Evolutionary conservation across 805 yeast species (phyloP), one percentile per base, ranked within the genome.

Genomic region (Myxozyma neotropica): DNA sequence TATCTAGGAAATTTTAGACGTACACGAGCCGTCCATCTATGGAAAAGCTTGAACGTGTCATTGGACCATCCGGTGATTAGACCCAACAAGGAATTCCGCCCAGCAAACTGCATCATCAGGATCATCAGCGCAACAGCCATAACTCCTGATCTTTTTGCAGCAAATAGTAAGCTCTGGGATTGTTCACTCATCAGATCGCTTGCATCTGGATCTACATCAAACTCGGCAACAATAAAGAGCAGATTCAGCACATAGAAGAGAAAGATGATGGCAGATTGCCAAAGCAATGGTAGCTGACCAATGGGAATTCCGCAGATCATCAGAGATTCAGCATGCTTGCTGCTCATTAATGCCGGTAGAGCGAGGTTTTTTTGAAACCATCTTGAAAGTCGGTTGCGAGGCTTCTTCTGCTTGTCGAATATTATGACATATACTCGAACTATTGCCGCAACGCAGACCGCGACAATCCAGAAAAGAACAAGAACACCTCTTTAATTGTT

Each of bases 21-120:
- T 0, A 80, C 74, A 61, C 85, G 75, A 0, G 87, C 86, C 50
- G 78, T 72, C 86, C 88, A 83, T 69, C 80, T 82, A 72, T 89
- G 96, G 68, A 81, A 81, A 24, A 77, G 73, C 66, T 82, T 77
- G 74, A 88, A 87, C 1, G 86, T 78, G 15, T 84, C 73, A 65
- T 81, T 84, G 0, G 83, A 71, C 77, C 88, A 78, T 1, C 92
- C 89, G 1, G 91, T 80, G 3, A 86, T 55, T 69, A 75, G 75
- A 60, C 81, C 79, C 68, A 88, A 76, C n/a, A 88, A 83, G 67
- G 87, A 88, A 71, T 88, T 88, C 67, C 94, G 76, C 31, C 87
- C 87, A 2, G 90, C 88, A 72, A 88, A 85, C 56, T 86, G 73
- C 59, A 83, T 79, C 23, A 84, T 70, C 3, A 80, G 71, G 0